Conservation (phyloP, 176 grass and related monocot species). For the Miscanthus lutarioriparius region DNA sequence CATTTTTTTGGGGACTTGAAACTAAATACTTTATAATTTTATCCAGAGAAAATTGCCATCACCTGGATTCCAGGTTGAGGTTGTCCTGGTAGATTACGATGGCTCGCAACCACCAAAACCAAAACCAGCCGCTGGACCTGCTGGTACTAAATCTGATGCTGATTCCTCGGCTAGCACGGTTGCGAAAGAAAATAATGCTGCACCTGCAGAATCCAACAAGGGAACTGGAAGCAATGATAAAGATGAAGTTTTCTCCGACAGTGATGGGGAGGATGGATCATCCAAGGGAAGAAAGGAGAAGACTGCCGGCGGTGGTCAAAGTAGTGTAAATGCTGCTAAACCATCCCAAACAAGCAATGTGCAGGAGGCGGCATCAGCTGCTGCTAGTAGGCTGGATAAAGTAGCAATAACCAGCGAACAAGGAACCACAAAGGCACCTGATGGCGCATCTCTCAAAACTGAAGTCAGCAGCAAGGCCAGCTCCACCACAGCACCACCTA, state of each 20-base stretch:
- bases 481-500: conserved; percentile 18
- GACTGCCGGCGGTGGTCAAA: conserved; percentile 15
- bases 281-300: conserved; percentile 53
- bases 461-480: conserved; percentile 46
- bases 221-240: conserved; percentile 60
- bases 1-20: not conserved
- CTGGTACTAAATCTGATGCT: conserved; percentile 41
- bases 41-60: conserved; percentile 91
- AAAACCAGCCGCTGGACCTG: conserved; percentile 21
- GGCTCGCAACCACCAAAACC: conserved; percentile 53
- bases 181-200: conserved; percentile 46
- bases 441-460: conserved; percentile 40
- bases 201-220: conserved; percentile 42
- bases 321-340: conserved; percentile 44
- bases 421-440: conserved; percentile 43
- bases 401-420: conserved; percentile 50
- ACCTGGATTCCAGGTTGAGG: conserved; percentile 87
- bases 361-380: conserved; percentile 35
- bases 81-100: conserved; percentile 85
- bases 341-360: conserved; percentile 45
- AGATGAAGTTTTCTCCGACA: conserved; percentile 87
- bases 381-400: conserved; percentile 51
- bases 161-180: conserved; percentile 28
- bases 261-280: conserved; percentile 70
- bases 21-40: conserved; percentile 27